phyloP scores from a whole-genome alignment of 768 basidiomycete species.

The Coprinellus micaceus region DNA sequence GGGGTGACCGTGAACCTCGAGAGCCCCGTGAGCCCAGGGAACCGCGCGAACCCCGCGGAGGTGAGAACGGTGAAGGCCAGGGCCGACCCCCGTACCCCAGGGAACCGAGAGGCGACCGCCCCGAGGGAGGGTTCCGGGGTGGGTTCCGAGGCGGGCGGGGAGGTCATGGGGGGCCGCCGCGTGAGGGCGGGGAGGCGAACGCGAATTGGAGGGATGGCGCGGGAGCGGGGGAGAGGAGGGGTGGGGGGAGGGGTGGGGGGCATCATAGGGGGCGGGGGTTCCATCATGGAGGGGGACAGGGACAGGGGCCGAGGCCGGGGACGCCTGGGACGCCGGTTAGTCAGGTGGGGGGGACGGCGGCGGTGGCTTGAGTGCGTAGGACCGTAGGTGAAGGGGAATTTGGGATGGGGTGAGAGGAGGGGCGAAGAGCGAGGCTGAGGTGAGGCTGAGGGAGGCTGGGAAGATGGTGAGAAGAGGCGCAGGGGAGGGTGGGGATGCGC shows the following conservation, averaged over 20 bases:
- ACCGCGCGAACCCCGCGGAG: conserved; percentile 26
- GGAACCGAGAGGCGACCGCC: conserved; percentile 31
- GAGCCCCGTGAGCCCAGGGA: conserved; percentile 17
- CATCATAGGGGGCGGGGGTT: conserved; percentile 45
- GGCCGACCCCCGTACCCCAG: conserved; percentile 18
- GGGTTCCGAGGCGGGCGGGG: conserved; percentile 29
- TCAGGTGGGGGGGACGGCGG: too few relatives aligned
- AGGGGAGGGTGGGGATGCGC: too few relatives aligned
- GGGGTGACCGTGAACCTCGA: too few relatives aligned
- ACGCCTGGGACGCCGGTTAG: not conserved
- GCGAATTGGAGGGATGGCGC: not conserved
- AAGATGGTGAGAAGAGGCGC: too few relatives aligned
- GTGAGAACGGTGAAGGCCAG: conserved; percentile 27
- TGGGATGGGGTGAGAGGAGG: too few relatives aligned
- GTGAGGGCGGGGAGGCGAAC: conserved; percentile 37
- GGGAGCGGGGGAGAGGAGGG: too few relatives aligned
- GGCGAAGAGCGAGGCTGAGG: too few relatives aligned
- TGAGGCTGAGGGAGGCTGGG: too few relatives aligned
- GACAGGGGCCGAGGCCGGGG: conserved; percentile 23
- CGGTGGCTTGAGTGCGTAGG: too few relatives aligned
- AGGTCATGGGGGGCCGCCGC: conserved; percentile 24
- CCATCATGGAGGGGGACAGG: conserved; percentile 35
- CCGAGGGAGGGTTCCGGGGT: conserved; percentile 27
- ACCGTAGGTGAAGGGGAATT: too few relatives aligned
- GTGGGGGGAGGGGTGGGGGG: conserved; percentile 49